Percentiles rank a stretch among this genome's conserved stretches.
Evolutionary conservation across 2,329 filamentous ascomycete species (phyloP).

Genomic region (Hymenotorrendiella dingleyae): DNA sequence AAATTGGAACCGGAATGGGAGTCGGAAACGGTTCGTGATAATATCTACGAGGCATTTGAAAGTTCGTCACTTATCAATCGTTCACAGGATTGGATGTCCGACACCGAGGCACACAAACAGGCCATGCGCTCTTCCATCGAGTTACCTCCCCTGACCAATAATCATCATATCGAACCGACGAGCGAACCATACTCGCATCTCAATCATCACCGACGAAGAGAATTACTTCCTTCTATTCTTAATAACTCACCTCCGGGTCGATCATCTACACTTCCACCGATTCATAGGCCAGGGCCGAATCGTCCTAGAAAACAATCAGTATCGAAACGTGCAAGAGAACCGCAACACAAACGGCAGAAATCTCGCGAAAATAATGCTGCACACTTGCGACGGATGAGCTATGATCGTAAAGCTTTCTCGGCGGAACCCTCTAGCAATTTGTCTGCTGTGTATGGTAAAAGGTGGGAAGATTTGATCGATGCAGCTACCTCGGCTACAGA

Average conservation of each 20-base stretch:
- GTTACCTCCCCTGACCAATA: constrained; percentile 60
- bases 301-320: constrained; percentile 82
- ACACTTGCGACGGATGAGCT: constrained; percentile 58
- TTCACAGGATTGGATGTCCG: constrained; percentile 63
- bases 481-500: constrained; percentile 89
- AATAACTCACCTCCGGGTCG: constrained; percentile 77
- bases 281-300: constrained; percentile 67
- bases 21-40: constrained; percentile 60
- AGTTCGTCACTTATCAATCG: constrained; percentile 9
- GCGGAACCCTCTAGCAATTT: constrained; percentile 64
- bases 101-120: constrained; percentile 59
- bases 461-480: constrained; percentile 96
- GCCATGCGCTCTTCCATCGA: constrained; percentile 61
- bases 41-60: not conserved
- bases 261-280: constrained; percentile 80
- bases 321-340: constrained; percentile 68
- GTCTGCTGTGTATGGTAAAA: constrained; percentile 64
- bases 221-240: constrained; percentile 77
- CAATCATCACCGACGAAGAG: constrained; percentile 56
- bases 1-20: constrained; percentile 74
- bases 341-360: constrained; percentile 74
- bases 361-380: constrained; percentile 63
- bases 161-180: constrained; percentile 43
- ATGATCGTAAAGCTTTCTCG: constrained; percentile 77
- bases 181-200: constrained; percentile 67